Evolutionary conservation across 2,329 filamentous ascomycete genomes (phyloP).

Genomic region (Alternaria novae-zelandiae): DNA sequence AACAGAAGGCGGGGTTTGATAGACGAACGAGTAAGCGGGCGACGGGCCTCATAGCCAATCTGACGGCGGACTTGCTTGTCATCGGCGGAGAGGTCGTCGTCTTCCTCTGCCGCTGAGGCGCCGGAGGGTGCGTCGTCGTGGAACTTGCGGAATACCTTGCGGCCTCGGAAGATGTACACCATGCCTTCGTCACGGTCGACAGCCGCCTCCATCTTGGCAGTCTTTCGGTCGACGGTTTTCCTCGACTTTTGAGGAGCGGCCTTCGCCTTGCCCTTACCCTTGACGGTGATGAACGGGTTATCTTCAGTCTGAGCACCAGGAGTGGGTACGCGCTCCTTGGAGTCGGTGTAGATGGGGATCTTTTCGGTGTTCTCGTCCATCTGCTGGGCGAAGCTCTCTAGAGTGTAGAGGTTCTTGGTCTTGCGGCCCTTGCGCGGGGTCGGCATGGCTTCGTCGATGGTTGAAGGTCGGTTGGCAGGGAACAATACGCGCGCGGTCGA

Average conservation of each 20-base stretch:
- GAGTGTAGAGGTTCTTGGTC: slow-evolving; percentile 56
- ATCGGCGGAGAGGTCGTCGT: slow-evolving; percentile 43
- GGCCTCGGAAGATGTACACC: slow-evolving; percentile 79
- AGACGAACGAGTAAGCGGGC: slow-evolving; percentile 69
- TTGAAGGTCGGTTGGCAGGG: slow-evolving; percentile 68
- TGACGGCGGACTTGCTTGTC: slow-evolving; percentile 47
- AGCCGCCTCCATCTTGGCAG: slow-evolving; percentile 66
- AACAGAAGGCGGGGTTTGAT: slow-evolving; percentile 78
- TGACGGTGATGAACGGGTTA: slow-evolving; percentile 73
- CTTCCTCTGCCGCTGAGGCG: slow-evolving; percentile 41
- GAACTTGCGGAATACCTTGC: slow-evolving; percentile 77
- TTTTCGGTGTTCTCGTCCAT: slow-evolving; percentile 62
- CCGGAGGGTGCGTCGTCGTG: slow-evolving; percentile 48
- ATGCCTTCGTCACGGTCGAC: slow-evolving; percentile 73
- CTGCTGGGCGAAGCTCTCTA: slow-evolving; percentile 53
- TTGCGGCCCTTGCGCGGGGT: slow-evolving; percentile 65
- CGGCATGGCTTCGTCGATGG: slow-evolving; percentile 64
- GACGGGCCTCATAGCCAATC: slow-evolving; percentile 48
- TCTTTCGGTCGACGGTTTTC: slow-evolving; percentile 62
- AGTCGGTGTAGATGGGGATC: slow-evolving; percentile 78
- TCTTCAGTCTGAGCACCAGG: slow-evolving; percentile 65
- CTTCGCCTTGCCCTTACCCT: slow-evolving; percentile 56
- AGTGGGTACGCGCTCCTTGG: slow-evolving; percentile 75
- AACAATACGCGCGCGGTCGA: slow-evolving; percentile 62
- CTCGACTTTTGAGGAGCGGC: slow-evolving; percentile 54